phyloP scores from a whole-genome alignment of 768 basidiomycete species.

The Chalciporus sphaerocephalus region DNA sequence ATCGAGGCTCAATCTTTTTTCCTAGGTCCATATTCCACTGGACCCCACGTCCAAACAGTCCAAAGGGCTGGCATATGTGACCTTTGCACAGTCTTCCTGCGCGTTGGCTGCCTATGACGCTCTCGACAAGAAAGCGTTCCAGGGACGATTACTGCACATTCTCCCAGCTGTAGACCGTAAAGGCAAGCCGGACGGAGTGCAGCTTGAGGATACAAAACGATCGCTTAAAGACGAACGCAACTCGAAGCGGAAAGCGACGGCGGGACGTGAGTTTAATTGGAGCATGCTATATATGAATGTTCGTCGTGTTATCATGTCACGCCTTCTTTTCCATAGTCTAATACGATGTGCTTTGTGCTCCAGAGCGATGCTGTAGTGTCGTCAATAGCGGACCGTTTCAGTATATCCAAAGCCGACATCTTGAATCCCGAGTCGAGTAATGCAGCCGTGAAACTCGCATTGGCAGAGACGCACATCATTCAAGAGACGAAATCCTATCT shows the following conservation, averaged over 20 bases:
- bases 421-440: slow-evolving; percentile 79
- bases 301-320: slow-evolving; percentile 37
- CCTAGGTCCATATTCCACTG: slow-evolving; percentile 55
- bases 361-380: slow-evolving; percentile 92
- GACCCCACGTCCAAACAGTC: slow-evolving; percentile 42
- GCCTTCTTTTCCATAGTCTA: slow-evolving; percentile 14
- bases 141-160: slow-evolving; percentile 88
- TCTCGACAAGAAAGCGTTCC: slow-evolving; percentile 82
- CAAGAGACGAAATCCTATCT: slow-evolving; percentile 91
- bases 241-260: slow-evolving; percentile 58
- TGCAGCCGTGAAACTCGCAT: slow-evolving; percentile 88
- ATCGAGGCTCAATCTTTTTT: slow-evolving; percentile 4
- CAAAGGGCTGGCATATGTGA: slow-evolving; percentile 63
- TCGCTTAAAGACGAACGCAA: slow-evolving; percentile 57
- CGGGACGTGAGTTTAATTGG: slow-evolving; percentile 87
- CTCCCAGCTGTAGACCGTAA: slow-evolving; percentile 76
- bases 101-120: slow-evolving; percentile 70
- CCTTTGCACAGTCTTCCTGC: slow-evolving; percentile 40
- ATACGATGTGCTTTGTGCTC: slow-evolving; percentile 15
- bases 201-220: slow-evolving; percentile 40
- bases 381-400: slow-evolving; percentile 86
- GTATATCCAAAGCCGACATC: slow-evolving; percentile 80
- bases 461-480: slow-evolving; percentile 95
- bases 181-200: slow-evolving; percentile 40
- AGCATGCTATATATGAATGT: slow-evolving; percentile 97